Conservation (phyloP, 306 rosid species). For the Ziziphus jujuba region DNA sequence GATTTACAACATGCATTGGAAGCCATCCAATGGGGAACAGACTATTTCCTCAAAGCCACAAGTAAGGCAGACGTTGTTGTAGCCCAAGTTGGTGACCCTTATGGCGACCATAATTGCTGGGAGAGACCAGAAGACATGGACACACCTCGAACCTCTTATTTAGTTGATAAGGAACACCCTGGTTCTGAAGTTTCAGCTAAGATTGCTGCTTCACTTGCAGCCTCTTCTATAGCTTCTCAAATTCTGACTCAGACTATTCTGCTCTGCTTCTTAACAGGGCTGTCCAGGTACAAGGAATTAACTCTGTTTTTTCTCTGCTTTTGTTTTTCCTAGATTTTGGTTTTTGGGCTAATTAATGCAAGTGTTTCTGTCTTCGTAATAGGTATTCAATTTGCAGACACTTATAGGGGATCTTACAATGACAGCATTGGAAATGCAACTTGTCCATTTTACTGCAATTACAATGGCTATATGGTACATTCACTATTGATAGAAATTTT, state of each 20-base stretch:
- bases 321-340: no score
- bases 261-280: conserved; percentile 19
- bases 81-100: conserved; percentile 53
- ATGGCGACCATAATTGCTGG: conserved; percentile 52
- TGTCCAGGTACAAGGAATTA: conserved; percentile 20
- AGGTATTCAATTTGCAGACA: conserved; percentile 51
- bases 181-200: conserved; percentile 50
- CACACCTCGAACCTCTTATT: conserved; percentile 40
- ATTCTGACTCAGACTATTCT: conserved; percentile 22
- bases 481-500: no score
- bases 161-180: conserved; percentile 27
- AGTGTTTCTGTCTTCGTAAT: no score
- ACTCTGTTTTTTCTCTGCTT: background rate
- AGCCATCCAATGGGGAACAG: conserved; percentile 46
- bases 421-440: conserved; percentile 16
- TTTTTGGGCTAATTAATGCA: no score
- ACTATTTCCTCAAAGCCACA: conserved; percentile 52
- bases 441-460: conserved; percentile 57
- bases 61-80: conserved; percentile 29
- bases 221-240: conserved; percentile 41
- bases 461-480: conserved; percentile 42
- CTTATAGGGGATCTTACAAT: conserved; percentile 42
- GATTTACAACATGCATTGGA: conserved; percentile 37
- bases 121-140: conserved; percentile 73
- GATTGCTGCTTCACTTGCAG: conserved; percentile 54